These are phyloP conservation scores for Favolaschia claudopus DNA, from an alignment of 768 basidiomycete genomes.

Conservation along the genomic window DNA sequence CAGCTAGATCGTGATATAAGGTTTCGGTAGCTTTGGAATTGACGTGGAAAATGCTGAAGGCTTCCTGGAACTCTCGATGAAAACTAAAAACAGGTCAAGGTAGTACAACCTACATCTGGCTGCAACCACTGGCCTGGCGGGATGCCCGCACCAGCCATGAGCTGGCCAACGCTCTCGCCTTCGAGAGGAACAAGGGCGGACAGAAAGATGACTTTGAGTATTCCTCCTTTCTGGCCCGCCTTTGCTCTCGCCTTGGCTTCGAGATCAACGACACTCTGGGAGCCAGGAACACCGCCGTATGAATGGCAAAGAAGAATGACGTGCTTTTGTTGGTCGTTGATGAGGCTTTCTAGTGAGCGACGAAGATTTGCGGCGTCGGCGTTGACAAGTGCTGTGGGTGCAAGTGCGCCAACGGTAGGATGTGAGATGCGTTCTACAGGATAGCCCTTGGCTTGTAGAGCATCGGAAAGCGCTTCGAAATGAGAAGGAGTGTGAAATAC, in stretches of 20 bases:
- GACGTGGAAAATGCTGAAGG: too few species aligned
- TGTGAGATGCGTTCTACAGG: not conserved
- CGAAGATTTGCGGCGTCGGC: not conserved
- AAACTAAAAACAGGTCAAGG: too few species aligned
- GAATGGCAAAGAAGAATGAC: conserved; percentile 1
- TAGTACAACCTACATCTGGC: too few species aligned
- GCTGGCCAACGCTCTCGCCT: not conserved
- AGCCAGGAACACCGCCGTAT: not conserved
- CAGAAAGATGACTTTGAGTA: not conserved
- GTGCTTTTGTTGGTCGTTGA: not conserved
- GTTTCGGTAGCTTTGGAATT: not conserved
- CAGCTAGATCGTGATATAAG: not conserved
- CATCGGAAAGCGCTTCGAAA: not conserved
- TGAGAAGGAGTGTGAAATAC: not conserved
- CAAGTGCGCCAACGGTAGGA: not conserved
- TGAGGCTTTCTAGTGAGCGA: not conserved
- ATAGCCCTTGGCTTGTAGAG: not conserved
- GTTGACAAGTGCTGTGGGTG: not conserved
- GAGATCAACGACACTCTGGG: not conserved
- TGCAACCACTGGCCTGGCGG: too few species aligned
- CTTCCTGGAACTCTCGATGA: too few species aligned
- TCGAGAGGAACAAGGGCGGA: not conserved
- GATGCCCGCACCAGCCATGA: too few species aligned
- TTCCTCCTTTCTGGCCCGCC: not conserved
- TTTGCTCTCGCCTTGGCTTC: not conserved